Conservation (phyloP, 2,329 filamentous ascomycete species). For the Neonectria hederae region DNA sequence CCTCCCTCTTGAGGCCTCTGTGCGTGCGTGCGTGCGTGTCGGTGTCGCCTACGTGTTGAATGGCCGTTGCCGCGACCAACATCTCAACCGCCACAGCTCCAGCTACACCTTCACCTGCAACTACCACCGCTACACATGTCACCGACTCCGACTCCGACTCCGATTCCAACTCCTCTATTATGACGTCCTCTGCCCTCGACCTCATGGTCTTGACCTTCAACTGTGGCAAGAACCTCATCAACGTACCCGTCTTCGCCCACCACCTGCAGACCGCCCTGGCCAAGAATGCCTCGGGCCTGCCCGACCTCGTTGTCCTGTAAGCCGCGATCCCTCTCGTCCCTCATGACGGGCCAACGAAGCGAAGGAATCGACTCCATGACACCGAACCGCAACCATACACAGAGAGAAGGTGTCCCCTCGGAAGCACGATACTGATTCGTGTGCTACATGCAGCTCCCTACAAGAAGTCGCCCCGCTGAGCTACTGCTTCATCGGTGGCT, state of each 20-base stretch:
- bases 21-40: conserved; percentile 7
- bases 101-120: not conserved
- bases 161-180: conserved; percentile 28
- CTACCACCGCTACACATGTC: conserved; percentile 10
- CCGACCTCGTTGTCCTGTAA: conserved; percentile 67
- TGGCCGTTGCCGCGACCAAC: conserved; percentile 17
- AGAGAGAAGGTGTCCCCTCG: conserved; percentile 18
- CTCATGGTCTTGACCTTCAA: conserved; percentile 90
- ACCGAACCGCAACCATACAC: not conserved
- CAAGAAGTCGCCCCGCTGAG: conserved; percentile 91
- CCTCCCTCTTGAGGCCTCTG: conserved; percentile 8
- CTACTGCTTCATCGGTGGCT: conserved; percentile 85
- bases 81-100: too few relatives aligned
- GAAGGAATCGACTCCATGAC: not conserved
- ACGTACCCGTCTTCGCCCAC: conserved; percentile 74
- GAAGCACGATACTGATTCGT: conserved; percentile 36
- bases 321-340: conserved; percentile 42
- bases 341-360: conserved; percentile 12
- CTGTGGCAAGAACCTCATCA: conserved; percentile 77
- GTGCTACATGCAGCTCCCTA: conserved; percentile 67
- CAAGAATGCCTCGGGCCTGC: conserved; percentile 57
- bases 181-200: conserved; percentile 65
- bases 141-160: conserved; percentile 1
- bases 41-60: conserved; percentile 11
- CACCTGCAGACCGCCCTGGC: conserved; percentile 72